Conservation (phyloP, 441 rosid species). For the Geranium incanum region DNA sequence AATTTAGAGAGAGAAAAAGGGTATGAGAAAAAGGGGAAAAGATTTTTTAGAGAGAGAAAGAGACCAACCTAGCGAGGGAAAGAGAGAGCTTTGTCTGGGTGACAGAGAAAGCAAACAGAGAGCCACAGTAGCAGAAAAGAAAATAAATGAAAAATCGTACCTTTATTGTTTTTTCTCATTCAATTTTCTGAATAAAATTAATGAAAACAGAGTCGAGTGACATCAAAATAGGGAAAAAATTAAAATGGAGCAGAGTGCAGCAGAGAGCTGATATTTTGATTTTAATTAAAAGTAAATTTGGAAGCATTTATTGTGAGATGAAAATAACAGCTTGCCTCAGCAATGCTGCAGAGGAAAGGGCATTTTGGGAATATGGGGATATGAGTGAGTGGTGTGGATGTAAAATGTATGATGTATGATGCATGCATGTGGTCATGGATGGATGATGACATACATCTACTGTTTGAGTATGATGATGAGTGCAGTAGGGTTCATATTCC, state of each 20-base stretch:
- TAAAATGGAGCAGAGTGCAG: neutral
- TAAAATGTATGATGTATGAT: neutral
- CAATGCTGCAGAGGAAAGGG: neutral
- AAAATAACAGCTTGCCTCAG: neutral
- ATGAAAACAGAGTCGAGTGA: neutral
- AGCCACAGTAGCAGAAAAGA: neutral
- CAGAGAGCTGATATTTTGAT: neutral
- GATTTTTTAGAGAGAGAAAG: conserved; percentile 1
- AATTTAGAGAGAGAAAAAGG: neutral
- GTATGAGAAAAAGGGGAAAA: neutral
- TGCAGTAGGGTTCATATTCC: neutral
- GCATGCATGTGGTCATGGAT: neutral
- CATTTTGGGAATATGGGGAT: neutral
- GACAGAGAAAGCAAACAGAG: conserved; percentile 3
- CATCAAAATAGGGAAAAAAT: too few species aligned
- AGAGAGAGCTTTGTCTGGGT: conserved; percentile 1
- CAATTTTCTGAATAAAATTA: neutral
- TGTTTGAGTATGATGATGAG: neutral
- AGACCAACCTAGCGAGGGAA: neutral
- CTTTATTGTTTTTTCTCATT: neutral
- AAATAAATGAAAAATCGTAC: neutral
- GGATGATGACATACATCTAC: neutral
- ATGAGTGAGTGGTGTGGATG: neutral
- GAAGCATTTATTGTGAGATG: neutral
- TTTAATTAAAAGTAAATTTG: too few species aligned